Conservation (phyloP, 2,329 filamentous ascomycete genomes). For the Fusarium floridanum region DNA sequence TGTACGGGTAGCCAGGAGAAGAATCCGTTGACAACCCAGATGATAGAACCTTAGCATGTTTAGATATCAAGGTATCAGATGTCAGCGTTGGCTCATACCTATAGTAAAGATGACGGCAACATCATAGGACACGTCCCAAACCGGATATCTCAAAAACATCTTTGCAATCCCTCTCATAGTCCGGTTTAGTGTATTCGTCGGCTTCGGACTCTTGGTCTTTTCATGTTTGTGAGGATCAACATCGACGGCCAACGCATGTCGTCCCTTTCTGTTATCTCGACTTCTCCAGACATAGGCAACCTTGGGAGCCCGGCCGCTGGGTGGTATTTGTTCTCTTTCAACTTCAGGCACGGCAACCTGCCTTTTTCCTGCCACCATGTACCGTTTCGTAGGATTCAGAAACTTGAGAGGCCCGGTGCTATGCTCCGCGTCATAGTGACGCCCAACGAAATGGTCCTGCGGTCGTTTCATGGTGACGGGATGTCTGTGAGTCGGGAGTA, state of each 20-base stretch:
- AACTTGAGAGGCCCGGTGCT: slow-evolving; percentile 14
- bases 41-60: slow-evolving; percentile 52
- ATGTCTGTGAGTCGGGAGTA: neutral
- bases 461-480: slow-evolving; percentile 13
- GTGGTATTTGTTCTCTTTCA: neutral
- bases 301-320: slow-evolving; percentile 34
- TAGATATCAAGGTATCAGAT: neutral
- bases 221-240: slow-evolving; percentile 23
- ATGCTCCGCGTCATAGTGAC: slow-evolving; percentile 20
- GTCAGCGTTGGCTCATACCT: slow-evolving; percentile 37
- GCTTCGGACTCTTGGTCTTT: slow-evolving; percentile 36
- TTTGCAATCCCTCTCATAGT: slow-evolving; percentile 48
- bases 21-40: slow-evolving; percentile 72
- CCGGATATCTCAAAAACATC: slow-evolving; percentile 53
- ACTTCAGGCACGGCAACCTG: neutral
- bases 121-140: slow-evolving; percentile 59
- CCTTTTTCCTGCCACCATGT: neutral
- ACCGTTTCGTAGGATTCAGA: slow-evolving; percentile 20
- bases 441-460: slow-evolving; percentile 17
- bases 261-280: slow-evolving; percentile 59
- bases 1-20: slow-evolving; percentile 65
- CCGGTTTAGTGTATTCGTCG: slow-evolving; percentile 46
- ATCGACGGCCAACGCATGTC: slow-evolving; percentile 50
- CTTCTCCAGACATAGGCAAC: slow-evolving; percentile 55
- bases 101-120: slow-evolving; percentile 57